Conservation (phyloP, 768 basidiomycete species). For the Boletus reticulatus region DNA sequence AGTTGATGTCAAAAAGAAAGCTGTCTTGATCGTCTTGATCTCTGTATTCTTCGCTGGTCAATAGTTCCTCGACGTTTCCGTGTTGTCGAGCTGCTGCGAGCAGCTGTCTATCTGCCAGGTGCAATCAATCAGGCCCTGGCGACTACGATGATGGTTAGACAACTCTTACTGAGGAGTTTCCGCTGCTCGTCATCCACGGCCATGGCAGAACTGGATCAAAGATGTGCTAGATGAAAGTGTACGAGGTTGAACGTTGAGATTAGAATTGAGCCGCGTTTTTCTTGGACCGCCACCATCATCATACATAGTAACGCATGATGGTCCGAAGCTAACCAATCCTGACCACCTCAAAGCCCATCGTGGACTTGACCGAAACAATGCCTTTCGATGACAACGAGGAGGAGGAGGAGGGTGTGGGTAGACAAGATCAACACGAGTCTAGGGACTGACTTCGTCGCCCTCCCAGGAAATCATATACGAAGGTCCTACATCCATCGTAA, state of each 20-base stretch:
- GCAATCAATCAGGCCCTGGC: neutral
- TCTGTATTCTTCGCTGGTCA: conserved; percentile 18
- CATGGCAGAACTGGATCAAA: conserved; percentile 10
- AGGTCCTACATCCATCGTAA: conserved; percentile 26
- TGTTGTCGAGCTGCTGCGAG: conserved; percentile 23
- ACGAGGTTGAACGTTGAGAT: neutral
- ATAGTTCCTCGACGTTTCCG: conserved; percentile 27
- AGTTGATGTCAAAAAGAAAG: conserved; percentile 33
- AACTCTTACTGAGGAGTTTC: conserved; percentile 20
- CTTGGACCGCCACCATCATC: neutral
- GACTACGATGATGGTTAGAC: neutral
- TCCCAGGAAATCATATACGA: conserved; percentile 22
- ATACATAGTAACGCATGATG: too few species aligned
- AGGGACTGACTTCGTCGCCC: conserved; percentile 4
- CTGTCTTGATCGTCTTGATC: conserved; percentile 11
- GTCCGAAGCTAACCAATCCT: too few species aligned
- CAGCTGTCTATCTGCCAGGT: conserved; percentile 22
- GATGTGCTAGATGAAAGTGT: neutral
- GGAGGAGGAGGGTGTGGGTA: conserved; percentile 7
- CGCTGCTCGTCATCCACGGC: conserved; percentile 7
- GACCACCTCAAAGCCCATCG: neutral
- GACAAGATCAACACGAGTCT: neutral
- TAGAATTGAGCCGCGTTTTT: neutral
- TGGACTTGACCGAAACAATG: conserved; percentile 3
- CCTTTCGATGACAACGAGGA: neutral